Percentiles rank a stretch among this genome's conserved stretches.
Conservation (phyloP, 352 stramenopile genomes). For the Globisporangium mamillatum region DNA sequence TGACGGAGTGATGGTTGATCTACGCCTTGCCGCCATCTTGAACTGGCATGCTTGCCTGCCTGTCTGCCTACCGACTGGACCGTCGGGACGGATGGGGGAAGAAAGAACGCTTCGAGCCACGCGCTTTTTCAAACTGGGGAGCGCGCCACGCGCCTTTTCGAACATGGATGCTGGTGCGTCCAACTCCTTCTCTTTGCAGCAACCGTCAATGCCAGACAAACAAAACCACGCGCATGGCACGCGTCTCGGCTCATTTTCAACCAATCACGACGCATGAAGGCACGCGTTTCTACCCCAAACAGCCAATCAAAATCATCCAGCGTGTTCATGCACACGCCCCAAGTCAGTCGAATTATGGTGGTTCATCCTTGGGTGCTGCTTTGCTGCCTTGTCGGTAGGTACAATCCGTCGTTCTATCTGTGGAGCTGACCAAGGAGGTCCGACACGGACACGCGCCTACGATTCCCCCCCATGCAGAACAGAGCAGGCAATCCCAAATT, state of each 20-base stretch:
- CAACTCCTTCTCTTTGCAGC: background rate
- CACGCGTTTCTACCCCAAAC: background rate
- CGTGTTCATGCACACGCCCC: background rate
- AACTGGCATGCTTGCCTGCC: background rate
- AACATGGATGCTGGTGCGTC: background rate
- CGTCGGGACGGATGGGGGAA: background rate
- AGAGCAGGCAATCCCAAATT: no score
- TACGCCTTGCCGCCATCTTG: background rate
- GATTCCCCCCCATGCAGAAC: background rate
- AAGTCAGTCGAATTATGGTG: constrained; percentile 1
- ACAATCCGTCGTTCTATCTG: background rate
- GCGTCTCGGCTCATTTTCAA: background rate
- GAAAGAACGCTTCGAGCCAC: background rate
- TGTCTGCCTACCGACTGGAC: background rate
- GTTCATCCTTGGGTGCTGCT: background rate
- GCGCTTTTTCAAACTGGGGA: background rate
- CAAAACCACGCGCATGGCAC: constrained; percentile 2
- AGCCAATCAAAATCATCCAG: background rate
- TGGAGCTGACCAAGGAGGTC: constrained; percentile 3
- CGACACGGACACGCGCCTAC: constrained; percentile 1
- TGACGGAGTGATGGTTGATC: background rate
- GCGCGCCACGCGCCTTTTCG: constrained; percentile 1
- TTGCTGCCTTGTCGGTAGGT: background rate
- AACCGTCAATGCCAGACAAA: background rate
- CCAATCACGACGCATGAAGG: background rate